Evolutionary conservation across 1,139 yeast species (phyloP), one percentile per base, ranked within the genome.

Genomic region (Waltiozyma sp.): DNA sequence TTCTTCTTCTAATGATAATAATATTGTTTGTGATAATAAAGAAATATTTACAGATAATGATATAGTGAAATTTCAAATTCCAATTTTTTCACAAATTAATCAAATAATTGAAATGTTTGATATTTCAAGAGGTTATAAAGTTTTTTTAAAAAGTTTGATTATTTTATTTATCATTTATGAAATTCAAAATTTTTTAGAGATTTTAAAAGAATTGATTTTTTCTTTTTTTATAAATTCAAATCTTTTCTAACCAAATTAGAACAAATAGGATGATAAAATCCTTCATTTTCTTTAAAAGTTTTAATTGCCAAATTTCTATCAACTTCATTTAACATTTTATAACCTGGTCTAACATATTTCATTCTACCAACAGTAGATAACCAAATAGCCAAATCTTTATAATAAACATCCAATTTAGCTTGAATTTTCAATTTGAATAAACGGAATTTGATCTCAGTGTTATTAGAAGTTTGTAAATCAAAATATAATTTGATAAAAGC

Each of bases 281-380:
- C 56, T 58, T 78, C 76, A 58, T 70, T 72, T 57, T 70, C 70
- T 39, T 64, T 65, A 64, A 84, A 88, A 18, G 87, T 84, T 3
- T 60, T 60, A 19, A 80, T 56, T 0, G 96, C 96, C 52, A 80
- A 65, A 13, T 70, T 64, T 41, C 74, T 76, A 59, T 85, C 84
- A 23, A 81, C 89, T 19, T 66, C 58, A 58, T 77, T 72, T 48
- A 88, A 68, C 48, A 78, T 64, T 36, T 76, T 71, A 64, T 75
- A 87, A 2, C 94, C 88, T 23, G 96, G 95, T 61, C 96, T 75
- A 36, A 86, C 95, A 59, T 80, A 88, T 68, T 88, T 88, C 96
- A 88, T 88, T 68, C 96, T 75, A 19, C 96, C 96, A 24, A 87
- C 93, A 3, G 91, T 80, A 9, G 93, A 94, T 45, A 88, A 69